A percentile compares a stretch with the other conserved stretches of the same genome.
phyloP scores from a whole-genome alignment of 805 yeast species.

The Metschnikowia sp. region DNA sequence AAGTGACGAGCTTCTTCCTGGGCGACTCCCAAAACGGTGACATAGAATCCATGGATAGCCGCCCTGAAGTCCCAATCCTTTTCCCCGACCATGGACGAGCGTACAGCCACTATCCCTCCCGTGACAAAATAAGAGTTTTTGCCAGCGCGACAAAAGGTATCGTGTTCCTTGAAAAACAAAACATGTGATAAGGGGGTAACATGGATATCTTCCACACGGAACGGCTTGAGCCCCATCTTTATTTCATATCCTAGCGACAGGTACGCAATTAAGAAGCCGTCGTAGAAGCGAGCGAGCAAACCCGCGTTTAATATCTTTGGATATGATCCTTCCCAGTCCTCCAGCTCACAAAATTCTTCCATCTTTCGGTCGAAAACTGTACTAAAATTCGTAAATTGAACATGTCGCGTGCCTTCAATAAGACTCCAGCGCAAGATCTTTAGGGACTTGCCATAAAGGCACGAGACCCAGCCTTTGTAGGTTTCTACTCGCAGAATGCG shows the following conservation, averaged over 20 bases:
- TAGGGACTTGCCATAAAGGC: not conserved
- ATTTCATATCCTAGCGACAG: constrained; percentile 1
- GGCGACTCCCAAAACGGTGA: not conserved
- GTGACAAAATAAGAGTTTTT: not conserved
- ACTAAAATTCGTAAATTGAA: too few relatives aligned
- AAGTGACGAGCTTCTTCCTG: too few relatives aligned
- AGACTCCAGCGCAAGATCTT: too few relatives aligned
- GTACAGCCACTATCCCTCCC: not conserved
- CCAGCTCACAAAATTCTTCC: too few relatives aligned
- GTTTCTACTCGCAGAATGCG: not conserved
- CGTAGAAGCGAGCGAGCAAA: not conserved
- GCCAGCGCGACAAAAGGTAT: not conserved
- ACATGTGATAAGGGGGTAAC: not conserved
- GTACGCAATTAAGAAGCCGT: not conserved
- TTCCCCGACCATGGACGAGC: not conserved
- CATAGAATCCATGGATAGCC: constrained; percentile 1
- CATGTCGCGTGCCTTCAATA: too few relatives aligned
- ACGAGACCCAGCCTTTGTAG: not conserved
- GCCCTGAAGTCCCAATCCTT: constrained; percentile 1
- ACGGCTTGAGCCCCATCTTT: not conserved
- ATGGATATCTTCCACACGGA: not conserved
- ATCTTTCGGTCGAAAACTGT: too few relatives aligned
- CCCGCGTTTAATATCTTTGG: not conserved
- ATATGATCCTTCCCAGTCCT: too few relatives aligned
- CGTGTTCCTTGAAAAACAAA: not conserved